Base-by-base conservation (phyloP, 108 stramenopile genomes). In the Nitzschia sp. region DNA sequence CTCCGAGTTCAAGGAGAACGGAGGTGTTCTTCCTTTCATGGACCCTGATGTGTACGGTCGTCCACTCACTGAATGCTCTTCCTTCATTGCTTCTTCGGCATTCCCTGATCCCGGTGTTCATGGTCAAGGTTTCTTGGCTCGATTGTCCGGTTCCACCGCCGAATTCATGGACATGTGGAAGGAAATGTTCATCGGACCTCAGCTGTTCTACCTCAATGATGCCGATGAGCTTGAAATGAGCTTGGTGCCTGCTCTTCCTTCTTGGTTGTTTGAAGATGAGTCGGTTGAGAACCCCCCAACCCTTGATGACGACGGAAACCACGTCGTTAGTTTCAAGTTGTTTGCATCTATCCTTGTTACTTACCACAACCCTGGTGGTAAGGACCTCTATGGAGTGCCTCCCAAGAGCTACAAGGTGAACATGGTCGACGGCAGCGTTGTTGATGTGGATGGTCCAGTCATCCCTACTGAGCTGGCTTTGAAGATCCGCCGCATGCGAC, bases 81-180 rank as follows among this genome's bases (percentile, higher is more conserved):
- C 94, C 10, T 94, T 94, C 76, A 89, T 94, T 57, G 93, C 94
- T 7, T 93, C 91, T 25, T 93, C 92, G 41, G 92, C 91, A 37
- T 97, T 95, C 83, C 90, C 86, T 2, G 95, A 97, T 74, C 85
- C 90, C 17, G 53, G 67, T 25, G 70, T 87, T 41, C 88, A 89
- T 53, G 97, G 97, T 10, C 77, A 80, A 63, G 91, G 92, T 52
- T 97, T 94, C 88, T 72, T 93, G 40, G 95, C 97, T 48, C 92
- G 97, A 62, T 83, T 97, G 51, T 92, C 91, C 65, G 97, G 97
- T 76, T 93, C 92, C 51, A 97, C 97, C 9, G 97, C 97, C 7
- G 97, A 97, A 61, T 97, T 97, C 77, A 81, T 96, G 71, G 85
- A 84, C 62, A 96, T 97, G 59, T 96, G 94, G 94, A 89, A 84